phyloP scores from a whole-genome alignment of 192 early-diverging fungal genomes.

The Umbelopsis sp. region DNA sequence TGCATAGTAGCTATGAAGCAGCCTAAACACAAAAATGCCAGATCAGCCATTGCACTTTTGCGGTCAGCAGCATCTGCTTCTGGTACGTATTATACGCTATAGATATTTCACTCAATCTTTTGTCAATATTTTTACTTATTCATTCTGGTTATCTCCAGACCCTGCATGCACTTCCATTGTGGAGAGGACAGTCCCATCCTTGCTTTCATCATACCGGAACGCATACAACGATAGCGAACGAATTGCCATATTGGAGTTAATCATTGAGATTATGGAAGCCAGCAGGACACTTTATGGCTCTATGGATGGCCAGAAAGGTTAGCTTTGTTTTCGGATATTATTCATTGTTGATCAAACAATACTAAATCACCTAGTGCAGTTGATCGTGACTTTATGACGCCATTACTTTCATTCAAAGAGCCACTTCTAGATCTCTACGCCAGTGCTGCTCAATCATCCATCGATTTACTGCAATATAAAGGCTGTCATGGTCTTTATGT shows the following conservation, averaged over 20 bases:
- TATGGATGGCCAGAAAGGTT: constrained; percentile 31
- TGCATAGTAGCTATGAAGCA: constrained; percentile 59
- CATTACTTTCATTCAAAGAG: constrained; percentile 72
- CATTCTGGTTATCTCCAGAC: constrained; percentile 38
- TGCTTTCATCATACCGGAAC: constrained; percentile 58
- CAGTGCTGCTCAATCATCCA: background rate
- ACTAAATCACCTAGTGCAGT: constrained; percentile 23
- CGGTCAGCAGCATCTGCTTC: constrained; percentile 64
- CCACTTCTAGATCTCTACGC: constrained; percentile 70
- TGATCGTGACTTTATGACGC: constrained; percentile 63
- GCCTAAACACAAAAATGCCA: constrained; percentile 69
- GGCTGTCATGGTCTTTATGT: constrained; percentile 6
- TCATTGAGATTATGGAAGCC: constrained; percentile 74
- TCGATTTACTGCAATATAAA: constrained; percentile 11
- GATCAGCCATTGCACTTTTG: constrained; percentile 63
- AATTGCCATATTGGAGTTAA: constrained; percentile 63
- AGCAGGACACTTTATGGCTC: constrained; percentile 63
- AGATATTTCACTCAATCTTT: too few relatives aligned
- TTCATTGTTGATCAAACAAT: background rate
- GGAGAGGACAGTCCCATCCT: constrained; percentile 59
- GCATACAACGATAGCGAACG: constrained; percentile 55
- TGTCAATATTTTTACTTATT: constrained; percentile 27
- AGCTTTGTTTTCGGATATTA: background rate
- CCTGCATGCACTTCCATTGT: constrained; percentile 65
- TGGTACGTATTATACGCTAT: constrained; percentile 47